A percentile compares a stretch with the other conserved stretches of the same genome.
These are phyloP conservation scores for Suhomyces panamericanus DNA, from an alignment of 1,139 yeast genomes.

Conservation along the genomic window DNA sequence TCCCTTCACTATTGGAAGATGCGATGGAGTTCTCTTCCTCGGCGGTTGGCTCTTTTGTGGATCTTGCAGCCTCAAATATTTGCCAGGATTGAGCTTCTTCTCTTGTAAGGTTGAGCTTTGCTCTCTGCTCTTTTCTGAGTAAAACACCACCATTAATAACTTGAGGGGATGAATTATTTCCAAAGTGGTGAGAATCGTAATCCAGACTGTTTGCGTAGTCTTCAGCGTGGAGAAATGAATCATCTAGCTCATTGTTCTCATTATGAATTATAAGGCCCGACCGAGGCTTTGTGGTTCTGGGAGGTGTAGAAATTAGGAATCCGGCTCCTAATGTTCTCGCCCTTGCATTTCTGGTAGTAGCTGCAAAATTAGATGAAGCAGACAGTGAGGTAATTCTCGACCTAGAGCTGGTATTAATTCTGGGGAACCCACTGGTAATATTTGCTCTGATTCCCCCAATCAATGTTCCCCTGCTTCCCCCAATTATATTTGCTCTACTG, in stretches of 20 bases:
- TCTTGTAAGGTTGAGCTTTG: slow-evolving; percentile 28
- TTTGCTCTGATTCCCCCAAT: no score
- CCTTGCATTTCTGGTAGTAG: not conserved
- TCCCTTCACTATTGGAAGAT: not conserved
- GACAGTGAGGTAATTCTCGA: not conserved
- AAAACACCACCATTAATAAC: slow-evolving; percentile 46
- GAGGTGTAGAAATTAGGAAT: not conserved
- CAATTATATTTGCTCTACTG: no score
- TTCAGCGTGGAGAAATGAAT: slow-evolving; percentile 29
- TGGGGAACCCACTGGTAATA: no score
- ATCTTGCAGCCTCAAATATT: slow-evolving; percentile 35
- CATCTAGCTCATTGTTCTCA: slow-evolving; percentile 39
- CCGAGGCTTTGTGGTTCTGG: slow-evolving; percentile 1
- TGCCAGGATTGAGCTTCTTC: slow-evolving; percentile 47
- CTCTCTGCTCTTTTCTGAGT: slow-evolving; percentile 38
- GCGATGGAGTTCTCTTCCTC: not conserved
- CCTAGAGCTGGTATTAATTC: no score
- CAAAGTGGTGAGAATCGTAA: not conserved
- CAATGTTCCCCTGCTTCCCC: no score
- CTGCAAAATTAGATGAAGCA: not conserved
- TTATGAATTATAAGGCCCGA: slow-evolving; percentile 32
- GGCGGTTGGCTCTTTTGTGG: not conserved
- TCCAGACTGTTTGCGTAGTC: slow-evolving; percentile 9
- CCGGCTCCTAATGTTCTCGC: not conserved
- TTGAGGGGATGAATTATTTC: slow-evolving; percentile 12